A percentile compares a stretch with the other conserved stretches of the same genome.
Evolutionary conservation across 495 filamentous ascomycete species (phyloP).

Genomic region (Chaetomium cochliodes): DNA sequence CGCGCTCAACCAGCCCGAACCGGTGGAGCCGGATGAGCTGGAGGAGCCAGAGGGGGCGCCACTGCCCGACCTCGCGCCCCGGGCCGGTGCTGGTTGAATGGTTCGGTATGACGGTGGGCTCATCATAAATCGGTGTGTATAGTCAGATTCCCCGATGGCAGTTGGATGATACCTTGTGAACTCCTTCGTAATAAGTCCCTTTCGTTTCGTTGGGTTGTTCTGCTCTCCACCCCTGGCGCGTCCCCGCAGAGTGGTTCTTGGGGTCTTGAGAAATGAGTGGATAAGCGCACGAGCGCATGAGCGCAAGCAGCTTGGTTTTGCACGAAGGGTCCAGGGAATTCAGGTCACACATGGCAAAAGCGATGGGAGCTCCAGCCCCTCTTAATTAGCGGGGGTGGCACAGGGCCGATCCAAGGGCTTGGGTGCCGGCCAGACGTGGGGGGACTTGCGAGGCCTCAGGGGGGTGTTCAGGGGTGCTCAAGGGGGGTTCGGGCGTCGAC

Average conservation of each 20-base stretch:
- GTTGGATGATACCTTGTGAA: not conserved
- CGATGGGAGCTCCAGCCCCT: not conserved
- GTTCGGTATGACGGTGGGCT: slow-evolving; percentile 19
- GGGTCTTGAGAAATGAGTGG: no score
- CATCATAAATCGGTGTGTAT: not conserved
- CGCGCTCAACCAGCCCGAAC: slow-evolving; percentile 9
- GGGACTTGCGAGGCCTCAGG: not conserved
- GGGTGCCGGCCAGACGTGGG: not conserved
- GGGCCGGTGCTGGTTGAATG: slow-evolving; percentile 27
- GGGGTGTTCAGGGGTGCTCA: no score
- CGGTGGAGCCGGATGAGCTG: slow-evolving; percentile 1
- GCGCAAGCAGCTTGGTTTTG: no score
- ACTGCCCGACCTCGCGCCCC: slow-evolving; percentile 4
- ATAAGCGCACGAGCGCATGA: no score
- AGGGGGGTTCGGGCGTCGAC: no score
- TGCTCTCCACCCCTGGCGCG: not conserved
- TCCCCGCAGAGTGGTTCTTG: no score
- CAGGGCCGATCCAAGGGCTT: not conserved
- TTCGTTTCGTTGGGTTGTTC: not conserved
- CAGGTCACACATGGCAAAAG: not conserved
- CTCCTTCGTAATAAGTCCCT: not conserved
- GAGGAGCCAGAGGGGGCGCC: slow-evolving; percentile 10
- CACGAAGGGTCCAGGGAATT: not conserved
- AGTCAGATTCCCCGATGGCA: not conserved
- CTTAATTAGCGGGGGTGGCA: slow-evolving; percentile 1